Conservation (phyloP, 1,139 yeast genomes). For the Saccharomyces hybrid region DNA sequence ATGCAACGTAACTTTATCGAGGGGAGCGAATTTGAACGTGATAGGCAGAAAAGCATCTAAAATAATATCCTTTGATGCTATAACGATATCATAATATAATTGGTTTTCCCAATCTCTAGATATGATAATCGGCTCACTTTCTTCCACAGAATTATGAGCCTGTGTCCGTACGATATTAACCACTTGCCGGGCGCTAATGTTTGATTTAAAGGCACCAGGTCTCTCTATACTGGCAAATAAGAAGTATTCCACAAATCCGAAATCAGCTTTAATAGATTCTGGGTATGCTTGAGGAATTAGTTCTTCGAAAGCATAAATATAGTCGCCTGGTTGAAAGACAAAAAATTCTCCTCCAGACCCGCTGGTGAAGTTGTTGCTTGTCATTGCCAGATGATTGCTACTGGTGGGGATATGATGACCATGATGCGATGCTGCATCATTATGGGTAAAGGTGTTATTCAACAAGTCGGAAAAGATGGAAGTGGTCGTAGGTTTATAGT, state of each 20-base stretch:
- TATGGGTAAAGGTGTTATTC: conserved; percentile 17
- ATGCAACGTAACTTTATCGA: conserved; percentile 82
- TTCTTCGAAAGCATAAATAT: conserved; percentile 84
- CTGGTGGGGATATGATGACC: background rate
- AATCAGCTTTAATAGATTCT: conserved; percentile 69
- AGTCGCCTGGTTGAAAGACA: conserved; percentile 70
- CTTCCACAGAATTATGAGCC: conserved; percentile 71
- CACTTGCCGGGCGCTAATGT: conserved; percentile 56
- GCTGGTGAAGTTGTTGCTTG: conserved; percentile 5
- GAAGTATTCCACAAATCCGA: conserved; percentile 67
- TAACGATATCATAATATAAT: conserved; percentile 77
- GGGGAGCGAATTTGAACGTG: conserved; percentile 74
- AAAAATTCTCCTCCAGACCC: conserved; percentile 30
- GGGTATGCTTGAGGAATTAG: conserved; percentile 78
- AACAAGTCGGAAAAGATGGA: conserved; percentile 25
- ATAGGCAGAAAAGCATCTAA: conserved; percentile 78
- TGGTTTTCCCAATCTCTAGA: conserved; percentile 92
- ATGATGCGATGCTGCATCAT: background rate
- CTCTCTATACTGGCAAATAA: conserved; percentile 67
- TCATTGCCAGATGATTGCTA: conserved; percentile 5
- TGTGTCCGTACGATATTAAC: conserved; percentile 69
- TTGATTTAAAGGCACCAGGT: conserved; percentile 78
- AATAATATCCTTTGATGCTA: conserved; percentile 81
- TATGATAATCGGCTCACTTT: conserved; percentile 88
- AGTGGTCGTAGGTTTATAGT: conserved; percentile 4